Evolutionary conservation across 1,284 basidiomycete species (phyloP), one percentile per base, ranked within the genome.

Genomic region (Ustilago curta): DNA sequence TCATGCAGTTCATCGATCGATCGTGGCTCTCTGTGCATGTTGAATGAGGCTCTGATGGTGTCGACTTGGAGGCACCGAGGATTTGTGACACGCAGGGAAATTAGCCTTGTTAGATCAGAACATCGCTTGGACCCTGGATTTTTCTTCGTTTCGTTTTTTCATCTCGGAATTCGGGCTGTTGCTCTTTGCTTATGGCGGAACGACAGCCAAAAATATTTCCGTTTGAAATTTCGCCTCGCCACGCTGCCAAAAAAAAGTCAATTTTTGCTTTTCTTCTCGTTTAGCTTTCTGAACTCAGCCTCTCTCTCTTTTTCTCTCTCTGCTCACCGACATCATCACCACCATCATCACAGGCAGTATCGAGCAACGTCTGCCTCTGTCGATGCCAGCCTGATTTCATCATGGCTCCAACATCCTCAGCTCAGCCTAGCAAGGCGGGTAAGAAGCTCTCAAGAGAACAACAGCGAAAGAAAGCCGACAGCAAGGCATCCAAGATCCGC

Each of bases 391-490:
- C 25, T 61, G 27, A 39, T 4, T 18, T 9, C 43, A 58, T 5
- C 12, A 70, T 70, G 68, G 68, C 51, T 21, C 45, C 68, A 9
- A 45, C 68, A 51, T 60, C 66, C n/a, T 58, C 59, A 6, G 29
- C 65, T 19, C 60, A 62, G 55, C 59, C 59, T 16, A 45, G 50
- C 42, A 68, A 68, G 51, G 48, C 69, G 53, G 61, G 61, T 58
- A 74, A 66, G 58, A 76, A 73, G 59, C 70, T 69, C 18, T 50
- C 70, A 3, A 44, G 74, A 58, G 74, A 76, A 53, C 74, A 72
- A 31, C 60, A 67, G 29, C 64, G 65, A 25, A 62, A 52, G 27
- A 76, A 72, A 31, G 74, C 74, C 47, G 65, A 72, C 59, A 71
- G 51, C 27, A 68, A 71, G 39, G 64, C 73, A 16, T 64, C 61